Conservation (phyloP, 345 rosid genomes). For the Cardamine resedifolia region DNA sequence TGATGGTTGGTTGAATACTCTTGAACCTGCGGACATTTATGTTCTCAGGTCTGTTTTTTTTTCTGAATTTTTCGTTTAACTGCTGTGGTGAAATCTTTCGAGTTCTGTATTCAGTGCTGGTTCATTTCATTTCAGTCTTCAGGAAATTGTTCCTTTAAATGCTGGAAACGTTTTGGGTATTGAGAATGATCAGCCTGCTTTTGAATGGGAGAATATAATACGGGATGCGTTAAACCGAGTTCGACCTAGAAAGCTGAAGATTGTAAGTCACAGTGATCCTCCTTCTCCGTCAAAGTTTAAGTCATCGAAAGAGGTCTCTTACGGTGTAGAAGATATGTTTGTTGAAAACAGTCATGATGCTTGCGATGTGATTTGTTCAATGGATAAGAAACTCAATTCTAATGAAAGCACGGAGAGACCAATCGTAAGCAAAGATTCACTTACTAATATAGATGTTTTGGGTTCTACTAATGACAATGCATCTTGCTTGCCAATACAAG, state of each 20-base stretch:
- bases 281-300: constrained; percentile 80
- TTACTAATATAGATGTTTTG: constrained; percentile 11
- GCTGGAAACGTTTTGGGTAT: constrained; percentile 89
- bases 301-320: constrained; percentile 50
- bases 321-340: constrained; percentile 57
- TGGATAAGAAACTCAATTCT: constrained; percentile 48
- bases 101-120: constrained; percentile 1
- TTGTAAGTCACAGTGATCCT: constrained; percentile 78
- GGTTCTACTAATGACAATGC: constrained; percentile 30
- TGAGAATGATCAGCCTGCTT: constrained; percentile 74
- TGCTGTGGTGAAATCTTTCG: not conserved
- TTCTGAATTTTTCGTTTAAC: not conserved
- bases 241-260: constrained; percentile 47
- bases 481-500: constrained; percentile 38
- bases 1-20: constrained; percentile 62
- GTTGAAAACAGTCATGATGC: constrained; percentile 64
- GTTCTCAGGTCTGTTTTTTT: constrained; percentile 53
- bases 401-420: constrained; percentile 24
- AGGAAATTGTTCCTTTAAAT: constrained; percentile 89
- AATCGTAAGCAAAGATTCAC: not conserved
- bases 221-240: constrained; percentile 67
- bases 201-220: constrained; percentile 77
- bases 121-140: too few relatives aligned
- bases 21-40: constrained; percentile 82
- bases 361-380: constrained; percentile 56